Evolutionary conservation across 768 basidiomycete species (phyloP).

Genomic region (Calocybe indica): DNA sequence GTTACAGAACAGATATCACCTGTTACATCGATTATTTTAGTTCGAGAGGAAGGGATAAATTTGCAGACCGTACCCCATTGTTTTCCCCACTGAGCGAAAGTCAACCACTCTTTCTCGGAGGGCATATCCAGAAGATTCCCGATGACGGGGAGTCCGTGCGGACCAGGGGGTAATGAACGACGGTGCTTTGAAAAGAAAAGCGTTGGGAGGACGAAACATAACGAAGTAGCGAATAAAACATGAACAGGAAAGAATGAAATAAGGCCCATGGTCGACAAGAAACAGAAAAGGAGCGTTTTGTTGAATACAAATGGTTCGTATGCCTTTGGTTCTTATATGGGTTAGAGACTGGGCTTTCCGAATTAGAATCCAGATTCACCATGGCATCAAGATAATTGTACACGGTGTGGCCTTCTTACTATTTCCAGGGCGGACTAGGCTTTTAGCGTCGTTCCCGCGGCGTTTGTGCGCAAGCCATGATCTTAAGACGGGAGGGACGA

Average conservation of each 20-base stretch:
- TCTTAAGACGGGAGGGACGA: too few species aligned
- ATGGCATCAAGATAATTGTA: too few species aligned
- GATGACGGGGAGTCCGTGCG: conserved; percentile 44
- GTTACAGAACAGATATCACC: conserved; percentile 59
- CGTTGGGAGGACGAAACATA: conserved; percentile 28
- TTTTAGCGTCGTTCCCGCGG: too few species aligned
- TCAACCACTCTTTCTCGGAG: conserved; percentile 41
- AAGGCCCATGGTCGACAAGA: conserved; percentile 19
- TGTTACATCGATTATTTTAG: conserved; percentile 15
- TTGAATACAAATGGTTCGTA: too few species aligned
- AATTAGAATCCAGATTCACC: too few species aligned
- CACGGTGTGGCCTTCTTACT: too few species aligned
- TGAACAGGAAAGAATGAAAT: conserved; percentile 20
- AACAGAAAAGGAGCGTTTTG: conserved; percentile 17
- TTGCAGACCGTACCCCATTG: conserved; percentile 35
- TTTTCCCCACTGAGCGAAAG: conserved; percentile 46
- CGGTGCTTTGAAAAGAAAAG: conserved; percentile 14
- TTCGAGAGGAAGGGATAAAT: background rate
- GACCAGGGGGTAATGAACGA: conserved; percentile 42
- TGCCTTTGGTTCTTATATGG: too few species aligned
- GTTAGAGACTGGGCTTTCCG: too few species aligned
- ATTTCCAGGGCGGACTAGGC: too few species aligned
- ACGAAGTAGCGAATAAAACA: conserved; percentile 25
- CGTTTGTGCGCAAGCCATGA: too few species aligned
- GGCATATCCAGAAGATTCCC: conserved; percentile 54